A percentile compares a stretch with the other conserved stretches of the same genome.
phyloP scores from a whole-genome alignment of 352 stramenopile species.

The Globisporangium parvum region DNA sequence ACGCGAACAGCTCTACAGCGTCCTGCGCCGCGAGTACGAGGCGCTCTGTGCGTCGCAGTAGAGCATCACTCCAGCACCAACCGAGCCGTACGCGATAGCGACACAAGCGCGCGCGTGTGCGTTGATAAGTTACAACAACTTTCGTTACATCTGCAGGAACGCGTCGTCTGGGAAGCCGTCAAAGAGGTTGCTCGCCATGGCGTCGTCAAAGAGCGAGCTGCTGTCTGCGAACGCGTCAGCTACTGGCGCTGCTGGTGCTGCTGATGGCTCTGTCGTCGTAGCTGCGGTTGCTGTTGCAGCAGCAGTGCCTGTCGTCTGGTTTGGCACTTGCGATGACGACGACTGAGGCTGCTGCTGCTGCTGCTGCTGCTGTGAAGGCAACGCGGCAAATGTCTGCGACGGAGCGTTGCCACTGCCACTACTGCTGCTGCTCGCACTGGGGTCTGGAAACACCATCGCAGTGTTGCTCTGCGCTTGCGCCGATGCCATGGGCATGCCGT shows the following conservation, averaged over 20 bases:
- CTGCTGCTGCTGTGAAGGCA: slow-evolving; percentile 16
- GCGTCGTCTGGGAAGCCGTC: slow-evolving; percentile 66
- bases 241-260: slow-evolving; percentile 19
- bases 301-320: background rate
- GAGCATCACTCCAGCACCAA: background rate
- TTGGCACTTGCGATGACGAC: slow-evolving; percentile 12
- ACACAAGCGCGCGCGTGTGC: background rate
- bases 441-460: background rate
- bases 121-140: slow-evolving; percentile 25
- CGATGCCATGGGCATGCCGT: slow-evolving; percentile 24
- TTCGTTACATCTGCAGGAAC: slow-evolving; percentile 70
- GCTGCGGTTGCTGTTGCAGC: slow-evolving; percentile 1
- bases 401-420: slow-evolving; percentile 9
- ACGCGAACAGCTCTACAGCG: slow-evolving; percentile 46
- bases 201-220: slow-evolving; percentile 37
- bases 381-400: slow-evolving; percentile 1
- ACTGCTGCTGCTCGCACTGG: slow-evolving; percentile 18
- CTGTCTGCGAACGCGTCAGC: slow-evolving; percentile 17
- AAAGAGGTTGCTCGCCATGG: slow-evolving; percentile 48
- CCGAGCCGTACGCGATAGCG: background rate
- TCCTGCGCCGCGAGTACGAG: slow-evolving; percentile 44
- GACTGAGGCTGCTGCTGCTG: slow-evolving; percentile 15
- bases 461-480: slow-evolving; percentile 19
- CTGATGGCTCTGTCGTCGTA: slow-evolving; percentile 13
- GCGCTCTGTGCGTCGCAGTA: slow-evolving; percentile 8